Percentiles rank a stretch among this genome's conserved stretches.
Evolutionary conservation across 2,329 filamentous ascomycete genomes (phyloP).

Genomic region (Rutstroemia sp.): DNA sequence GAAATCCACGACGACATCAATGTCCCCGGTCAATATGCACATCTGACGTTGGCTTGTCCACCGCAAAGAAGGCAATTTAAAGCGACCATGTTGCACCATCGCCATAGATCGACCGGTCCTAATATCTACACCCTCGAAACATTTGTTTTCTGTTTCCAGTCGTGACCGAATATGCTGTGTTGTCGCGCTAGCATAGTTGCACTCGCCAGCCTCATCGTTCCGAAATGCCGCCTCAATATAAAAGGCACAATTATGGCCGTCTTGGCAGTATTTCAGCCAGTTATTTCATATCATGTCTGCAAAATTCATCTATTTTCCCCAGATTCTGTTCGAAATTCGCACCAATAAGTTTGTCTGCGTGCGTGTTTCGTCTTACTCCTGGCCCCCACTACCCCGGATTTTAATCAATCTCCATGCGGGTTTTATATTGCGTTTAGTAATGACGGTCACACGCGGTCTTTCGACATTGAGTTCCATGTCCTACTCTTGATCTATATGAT

Average conservation of each 20-base stretch:
- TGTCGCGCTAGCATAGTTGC: background rate
- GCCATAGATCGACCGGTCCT: too few relatives aligned
- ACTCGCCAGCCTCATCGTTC: background rate
- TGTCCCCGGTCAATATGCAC: too few relatives aligned
- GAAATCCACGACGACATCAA: too few relatives aligned
- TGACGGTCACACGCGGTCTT: background rate
- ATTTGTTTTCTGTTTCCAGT: too few relatives aligned
- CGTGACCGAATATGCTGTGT: background rate
- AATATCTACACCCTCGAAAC: too few relatives aligned
- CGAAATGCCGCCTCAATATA: conserved; percentile 1
- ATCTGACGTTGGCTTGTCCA: too few relatives aligned
- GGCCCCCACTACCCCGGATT: background rate
- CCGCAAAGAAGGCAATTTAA: too few relatives aligned
- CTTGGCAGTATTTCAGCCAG: background rate
- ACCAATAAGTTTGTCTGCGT: background rate
- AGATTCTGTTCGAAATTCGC: background rate
- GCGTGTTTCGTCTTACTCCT: background rate
- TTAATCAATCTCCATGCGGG: background rate
- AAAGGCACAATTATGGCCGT: background rate
- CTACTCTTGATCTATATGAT: background rate
- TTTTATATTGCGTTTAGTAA: background rate
- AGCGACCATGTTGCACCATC: too few relatives aligned
- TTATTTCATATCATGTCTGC: background rate
- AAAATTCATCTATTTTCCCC: background rate
- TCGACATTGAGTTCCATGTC: background rate